Percentiles rank a stretch among this genome's conserved stretches.
These are phyloP conservation scores for Pisolithus microcarpus DNA, from an alignment of 768 basidiomycete genomes.

Conservation along the genomic window DNA sequence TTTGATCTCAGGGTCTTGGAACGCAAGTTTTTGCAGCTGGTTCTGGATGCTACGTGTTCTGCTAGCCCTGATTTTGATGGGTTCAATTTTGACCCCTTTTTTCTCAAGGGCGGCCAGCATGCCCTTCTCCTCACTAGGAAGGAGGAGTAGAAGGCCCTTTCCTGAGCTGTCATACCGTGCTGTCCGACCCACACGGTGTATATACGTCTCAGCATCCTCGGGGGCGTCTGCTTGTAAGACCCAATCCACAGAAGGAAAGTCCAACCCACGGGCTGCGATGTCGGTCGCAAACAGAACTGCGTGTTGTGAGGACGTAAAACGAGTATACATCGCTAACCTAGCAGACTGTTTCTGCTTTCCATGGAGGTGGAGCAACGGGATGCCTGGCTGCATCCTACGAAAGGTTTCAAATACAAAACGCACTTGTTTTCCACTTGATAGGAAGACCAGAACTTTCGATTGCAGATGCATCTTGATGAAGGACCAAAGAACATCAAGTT, in stretches of 20 bases:
- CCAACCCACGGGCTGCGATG: slow-evolving; percentile 90
- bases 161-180: slow-evolving; percentile 90
- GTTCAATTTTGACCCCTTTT: slow-evolving; percentile 64
- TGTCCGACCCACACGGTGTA: slow-evolving; percentile 93
- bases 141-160: slow-evolving; percentile 71
- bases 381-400: slow-evolving; percentile 90
- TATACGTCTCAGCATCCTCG: slow-evolving; percentile 96
- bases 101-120: slow-evolving; percentile 66
- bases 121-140: slow-evolving; percentile 91
- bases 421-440: slow-evolving; percentile 95
- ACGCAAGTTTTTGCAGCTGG: slow-evolving; percentile 86
- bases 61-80: slow-evolving; percentile 83
- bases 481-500: slow-evolving; percentile 86
- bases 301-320: slow-evolving; percentile 75
- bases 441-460: slow-evolving; percentile 86
- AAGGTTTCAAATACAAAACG: slow-evolving; percentile 96
- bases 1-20: slow-evolving; percentile 95
- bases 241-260: slow-evolving; percentile 97
- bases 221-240: slow-evolving; percentile 94
- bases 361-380: slow-evolving; percentile 88
- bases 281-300: slow-evolving; percentile 93
- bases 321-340: slow-evolving; percentile 73
- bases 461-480: slow-evolving; percentile 94
- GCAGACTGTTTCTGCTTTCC: slow-evolving; percentile 96
- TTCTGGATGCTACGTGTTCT: slow-evolving; percentile 82